Base-by-base conservation (phyloP, 2,329 filamentous ascomycete species). In the Trichoderma cornu-damae region DNA sequence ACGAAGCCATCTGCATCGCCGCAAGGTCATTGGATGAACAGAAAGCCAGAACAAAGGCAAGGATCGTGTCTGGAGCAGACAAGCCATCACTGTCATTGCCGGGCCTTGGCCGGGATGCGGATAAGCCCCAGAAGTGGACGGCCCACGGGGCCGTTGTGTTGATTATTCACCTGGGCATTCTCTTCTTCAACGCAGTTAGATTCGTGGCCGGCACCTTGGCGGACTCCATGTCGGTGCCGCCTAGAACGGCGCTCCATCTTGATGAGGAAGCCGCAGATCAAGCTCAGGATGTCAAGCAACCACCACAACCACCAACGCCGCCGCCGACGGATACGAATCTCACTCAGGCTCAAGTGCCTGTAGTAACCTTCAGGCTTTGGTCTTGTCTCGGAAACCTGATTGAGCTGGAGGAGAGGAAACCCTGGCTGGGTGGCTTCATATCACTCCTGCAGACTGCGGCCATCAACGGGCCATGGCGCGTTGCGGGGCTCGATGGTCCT, bases 381-480 rank as follows among this genome's bases (percentile, higher is more conserved):
- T 78, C 84, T 65, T 89, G 88, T 72, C 71, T 87, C 57, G 85
- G 85, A 61, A 85, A 84, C 70, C 73, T 96, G 61, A 74, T 91
- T 64, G 85, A 91, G 77, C 73, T 96, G 68, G 79, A 87, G 64
- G 72, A 77, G 63, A 88, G 90, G 72, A 96, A 96, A 90, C 93
- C 93, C 62, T 97, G 93, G 93, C 80, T 96, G 57, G 80, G 79
- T 68, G 90, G 90, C 68, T 76, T 83, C 64, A 71, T 94, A 60
- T 88, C 88, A 58, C 81, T 96, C 72, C 71, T 87, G 64, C 90
- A 94, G 73, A 86, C 88, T 78, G 79, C 84, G 64, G 80, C 85
- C 66, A 74, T 93, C 67, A 77, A 79, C 66, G 90, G 91, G 22
- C 89, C 89, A 62, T 89, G 90, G 66, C 82, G 75, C 73, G 73